phyloP scores from a whole-genome alignment of 495 filamentous ascomycete genomes.

The Penicillium fimorum region DNA sequence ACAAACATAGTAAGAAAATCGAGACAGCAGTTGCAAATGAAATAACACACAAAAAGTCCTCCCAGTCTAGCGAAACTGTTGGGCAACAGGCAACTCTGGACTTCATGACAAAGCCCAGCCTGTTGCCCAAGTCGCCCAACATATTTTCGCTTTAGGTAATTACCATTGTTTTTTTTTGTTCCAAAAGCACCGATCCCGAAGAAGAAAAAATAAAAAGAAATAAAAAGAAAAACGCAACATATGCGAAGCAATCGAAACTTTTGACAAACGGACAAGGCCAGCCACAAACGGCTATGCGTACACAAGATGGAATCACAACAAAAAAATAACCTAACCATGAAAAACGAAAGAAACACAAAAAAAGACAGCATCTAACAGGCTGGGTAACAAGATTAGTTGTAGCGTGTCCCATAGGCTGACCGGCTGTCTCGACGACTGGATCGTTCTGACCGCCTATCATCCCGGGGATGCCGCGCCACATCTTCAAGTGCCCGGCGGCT shows the following conservation, averaged over 20 bases:
- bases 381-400: slow-evolving; percentile 15
- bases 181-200: slow-evolving; percentile 18
- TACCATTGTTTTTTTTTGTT: slow-evolving; percentile 15
- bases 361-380: not conserved
- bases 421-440: slow-evolving; percentile 39
- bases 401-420: slow-evolving; percentile 35
- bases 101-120: slow-evolving; percentile 1
- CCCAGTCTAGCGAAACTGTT: slow-evolving; percentile 17
- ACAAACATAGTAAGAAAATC: slow-evolving; percentile 9
- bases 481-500: slow-evolving; percentile 35
- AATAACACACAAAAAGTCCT: slow-evolving; percentile 28
- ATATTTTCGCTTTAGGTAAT: slow-evolving; percentile 3
- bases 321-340: slow-evolving; percentile 1
- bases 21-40: slow-evolving; percentile 27
- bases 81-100: not conserved
- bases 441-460: slow-evolving; percentile 41
- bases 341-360: not conserved
- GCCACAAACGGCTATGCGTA: slow-evolving; percentile 9
- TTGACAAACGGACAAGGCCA: slow-evolving; percentile 18
- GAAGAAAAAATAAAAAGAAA: slow-evolving; percentile 2
- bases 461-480: slow-evolving; percentile 26
- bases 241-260: slow-evolving; percentile 19
- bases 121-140: not conserved
- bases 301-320: slow-evolving; percentile 13
- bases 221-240: slow-evolving; percentile 13